Conservation (phyloP, 2,329 filamentous ascomycete genomes). For the Atkinsonella hypoxylon region DNA sequence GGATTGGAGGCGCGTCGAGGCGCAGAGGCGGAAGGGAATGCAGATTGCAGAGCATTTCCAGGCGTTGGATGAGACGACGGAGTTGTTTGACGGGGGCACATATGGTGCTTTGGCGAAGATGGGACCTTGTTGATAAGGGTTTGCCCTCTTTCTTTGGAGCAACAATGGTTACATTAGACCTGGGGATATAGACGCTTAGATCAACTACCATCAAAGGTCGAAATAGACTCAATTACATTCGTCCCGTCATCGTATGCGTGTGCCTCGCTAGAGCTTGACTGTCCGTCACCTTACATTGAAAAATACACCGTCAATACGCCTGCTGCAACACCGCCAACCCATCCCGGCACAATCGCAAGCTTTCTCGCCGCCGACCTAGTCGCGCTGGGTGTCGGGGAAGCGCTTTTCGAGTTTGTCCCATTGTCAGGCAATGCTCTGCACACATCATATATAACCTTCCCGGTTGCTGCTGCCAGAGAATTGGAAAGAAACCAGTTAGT, state of each 20-base stretch:
- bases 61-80: constrained; percentile 40
- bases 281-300: background rate
- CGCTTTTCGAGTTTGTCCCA: background rate
- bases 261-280: no score
- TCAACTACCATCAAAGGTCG: background rate
- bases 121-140: constrained; percentile 22
- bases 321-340: background rate
- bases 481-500: background rate
- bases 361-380: background rate
- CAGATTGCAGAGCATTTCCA: constrained; percentile 43
- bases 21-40: constrained; percentile 42
- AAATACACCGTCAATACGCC: background rate
- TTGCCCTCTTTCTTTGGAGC: no score
- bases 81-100: constrained; percentile 41
- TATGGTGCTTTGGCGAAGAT: constrained; percentile 40
- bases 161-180: no score
- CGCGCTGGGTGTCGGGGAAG: background rate
- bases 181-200: background rate
- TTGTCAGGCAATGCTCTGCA: constrained; percentile 1
- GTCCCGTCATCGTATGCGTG: no score
- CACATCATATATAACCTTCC: constrained; percentile 3
- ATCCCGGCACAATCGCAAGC: background rate
- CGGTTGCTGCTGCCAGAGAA: constrained; percentile 1
- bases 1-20: constrained; percentile 48
- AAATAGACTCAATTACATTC: background rate